phyloP scores from a whole-genome alignment of 2,329 filamentous ascomycete species.

The Exophiala phaeomuriformis region DNA sequence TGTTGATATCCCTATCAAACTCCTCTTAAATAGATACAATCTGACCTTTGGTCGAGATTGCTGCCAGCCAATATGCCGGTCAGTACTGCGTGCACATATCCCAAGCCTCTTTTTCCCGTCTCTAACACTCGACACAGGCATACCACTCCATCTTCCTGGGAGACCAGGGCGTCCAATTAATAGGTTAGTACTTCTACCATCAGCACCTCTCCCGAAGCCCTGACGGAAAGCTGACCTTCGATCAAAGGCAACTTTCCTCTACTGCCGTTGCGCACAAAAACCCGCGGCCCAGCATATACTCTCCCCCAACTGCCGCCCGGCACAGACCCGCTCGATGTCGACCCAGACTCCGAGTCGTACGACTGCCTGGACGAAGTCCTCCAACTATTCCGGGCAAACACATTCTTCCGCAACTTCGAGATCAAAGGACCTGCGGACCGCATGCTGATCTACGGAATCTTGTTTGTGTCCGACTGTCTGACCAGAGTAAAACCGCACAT shows the following conservation, averaged over 20 bases:
- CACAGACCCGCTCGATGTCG: slow-evolving; percentile 46
- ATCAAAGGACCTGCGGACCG: slow-evolving; percentile 94
- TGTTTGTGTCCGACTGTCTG: slow-evolving; percentile 87
- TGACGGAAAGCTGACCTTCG: neutral
- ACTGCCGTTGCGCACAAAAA: slow-evolving; percentile 87
- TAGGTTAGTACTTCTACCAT: slow-evolving; percentile 41
- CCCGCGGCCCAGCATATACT: slow-evolving; percentile 87
- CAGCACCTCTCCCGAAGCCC: neutral
- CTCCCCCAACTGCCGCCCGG: slow-evolving; percentile 60
- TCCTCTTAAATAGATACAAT: neutral
- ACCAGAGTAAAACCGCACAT: slow-evolving; percentile 74
- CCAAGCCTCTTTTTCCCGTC: neutral
- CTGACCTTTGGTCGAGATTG: neutral
- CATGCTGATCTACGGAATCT: slow-evolving; percentile 90
- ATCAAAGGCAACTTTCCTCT: slow-evolving; percentile 81
- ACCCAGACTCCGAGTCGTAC: slow-evolving; percentile 86
- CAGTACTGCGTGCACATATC: neutral
- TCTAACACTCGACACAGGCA: slow-evolving; percentile 50
- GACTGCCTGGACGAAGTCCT: slow-evolving; percentile 94
- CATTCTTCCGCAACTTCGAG: slow-evolving; percentile 98
- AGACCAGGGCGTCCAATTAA: slow-evolving; percentile 62
- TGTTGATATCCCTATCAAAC: neutral
- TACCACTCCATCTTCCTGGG: slow-evolving; percentile 96
- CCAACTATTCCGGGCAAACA: slow-evolving; percentile 90
- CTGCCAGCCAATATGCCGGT: slow-evolving; percentile 6